Conservation (phyloP, 2,329 filamentous ascomycete genomes). For the Dactylellina leptospora region DNA sequence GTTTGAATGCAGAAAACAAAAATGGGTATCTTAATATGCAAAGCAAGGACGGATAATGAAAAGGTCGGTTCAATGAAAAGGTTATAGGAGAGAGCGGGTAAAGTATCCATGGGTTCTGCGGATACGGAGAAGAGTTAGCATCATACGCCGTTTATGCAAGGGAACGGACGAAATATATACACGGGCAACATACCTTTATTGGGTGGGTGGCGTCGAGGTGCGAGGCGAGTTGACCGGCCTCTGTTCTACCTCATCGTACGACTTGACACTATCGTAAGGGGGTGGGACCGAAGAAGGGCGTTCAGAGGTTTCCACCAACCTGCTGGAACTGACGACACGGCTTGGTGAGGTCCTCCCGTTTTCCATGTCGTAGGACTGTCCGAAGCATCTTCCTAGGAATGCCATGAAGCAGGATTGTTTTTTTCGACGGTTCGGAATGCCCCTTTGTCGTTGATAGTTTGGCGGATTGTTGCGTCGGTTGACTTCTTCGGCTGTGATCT, state of each 20-base stretch:
- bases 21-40: constrained; percentile 49
- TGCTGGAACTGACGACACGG: constrained; percentile 48
- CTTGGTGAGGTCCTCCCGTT: constrained; percentile 28
- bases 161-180: constrained; percentile 4
- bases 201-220: constrained; percentile 34
- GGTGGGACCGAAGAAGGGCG: constrained; percentile 49
- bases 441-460: constrained; percentile 46
- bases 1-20: constrained; percentile 26
- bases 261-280: constrained; percentile 53
- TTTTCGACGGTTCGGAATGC: constrained; percentile 16
- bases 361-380: constrained; percentile 35
- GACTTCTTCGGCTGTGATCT: constrained; percentile 51
- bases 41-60: constrained; percentile 36
- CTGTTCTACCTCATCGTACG: constrained; percentile 52
- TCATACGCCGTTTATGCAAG: neutral
- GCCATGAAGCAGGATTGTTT: constrained; percentile 44
- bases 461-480: constrained; percentile 44
- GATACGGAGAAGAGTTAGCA: constrained; percentile 21
- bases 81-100: constrained; percentile 2
- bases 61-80: constrained; percentile 19
- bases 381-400: constrained; percentile 40
- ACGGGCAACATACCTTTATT: constrained; percentile 37
- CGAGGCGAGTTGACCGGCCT: constrained; percentile 41
- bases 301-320: constrained; percentile 51
- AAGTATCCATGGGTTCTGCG: neutral